These are phyloP conservation scores for Vanilla planifolia DNA, from an alignment of 106 monocot genomes.

Conservation along the genomic window DNA sequence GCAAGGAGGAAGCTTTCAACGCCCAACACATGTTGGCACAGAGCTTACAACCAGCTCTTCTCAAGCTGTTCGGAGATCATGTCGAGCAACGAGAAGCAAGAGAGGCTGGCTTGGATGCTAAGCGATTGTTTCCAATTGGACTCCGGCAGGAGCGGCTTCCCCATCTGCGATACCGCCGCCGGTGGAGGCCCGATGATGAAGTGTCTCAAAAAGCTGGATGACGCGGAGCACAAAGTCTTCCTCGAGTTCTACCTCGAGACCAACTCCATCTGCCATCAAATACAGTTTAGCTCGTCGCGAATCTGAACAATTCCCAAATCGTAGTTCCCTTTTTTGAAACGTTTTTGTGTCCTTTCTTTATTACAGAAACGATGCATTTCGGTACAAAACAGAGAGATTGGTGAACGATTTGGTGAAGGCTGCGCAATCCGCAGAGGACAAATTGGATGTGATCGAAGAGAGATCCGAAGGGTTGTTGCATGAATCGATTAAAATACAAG, in stretches of 20 bases:
- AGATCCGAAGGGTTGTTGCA: conserved; percentile 49
- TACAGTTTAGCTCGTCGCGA: conserved; percentile 44
- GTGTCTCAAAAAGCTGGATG: conserved; percentile 62
- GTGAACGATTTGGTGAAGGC: conserved; percentile 62
- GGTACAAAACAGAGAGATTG: conserved; percentile 59
- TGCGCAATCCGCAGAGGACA: conserved; percentile 42
- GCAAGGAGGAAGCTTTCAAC: conserved; percentile 34
- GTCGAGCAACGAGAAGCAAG: conserved; percentile 58
- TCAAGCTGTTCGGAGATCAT: conserved; percentile 62
- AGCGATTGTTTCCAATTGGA: conserved; percentile 71
- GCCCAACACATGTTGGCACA: conserved; percentile 66
- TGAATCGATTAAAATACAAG: conserved; percentile 38
- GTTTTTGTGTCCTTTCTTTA: neutral
- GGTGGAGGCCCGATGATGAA: conserved; percentile 40
- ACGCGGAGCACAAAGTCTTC: conserved; percentile 58
- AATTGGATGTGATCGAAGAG: conserved; percentile 47
- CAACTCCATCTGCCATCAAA: conserved; percentile 78
- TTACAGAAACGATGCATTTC: conserved; percentile 76
- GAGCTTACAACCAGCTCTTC: conserved; percentile 63
- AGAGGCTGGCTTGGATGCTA: conserved; percentile 68
- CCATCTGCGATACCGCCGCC: conserved; percentile 30
- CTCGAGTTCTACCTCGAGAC: conserved; percentile 74
- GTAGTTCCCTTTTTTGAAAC: neutral
- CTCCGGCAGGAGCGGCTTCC: conserved; percentile 48
- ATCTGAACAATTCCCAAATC: neutral